Evolutionary conservation across 768 basidiomycete genomes (phyloP).

Genomic region (Mycena alexandri): DNA sequence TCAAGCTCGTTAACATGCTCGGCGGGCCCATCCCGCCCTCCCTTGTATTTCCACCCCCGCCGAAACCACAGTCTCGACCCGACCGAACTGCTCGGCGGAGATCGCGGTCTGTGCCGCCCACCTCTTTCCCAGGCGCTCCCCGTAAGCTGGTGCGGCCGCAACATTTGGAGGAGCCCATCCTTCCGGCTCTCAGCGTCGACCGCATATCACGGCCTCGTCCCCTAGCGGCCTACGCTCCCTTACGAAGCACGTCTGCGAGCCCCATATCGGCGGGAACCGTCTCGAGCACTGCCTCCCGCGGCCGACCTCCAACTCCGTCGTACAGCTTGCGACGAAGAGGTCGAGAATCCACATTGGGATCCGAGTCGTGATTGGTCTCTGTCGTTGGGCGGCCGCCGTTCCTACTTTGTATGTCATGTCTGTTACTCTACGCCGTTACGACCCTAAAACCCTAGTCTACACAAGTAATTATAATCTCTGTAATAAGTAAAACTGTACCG

Average conservation of each 20-base stretch:
- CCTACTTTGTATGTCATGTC: background rate
- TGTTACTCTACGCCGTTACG: background rate
- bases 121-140: background rate
- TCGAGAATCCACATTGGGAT: conserved; percentile 3
- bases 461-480: conserved; percentile 1
- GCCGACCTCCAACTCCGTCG: conserved; percentile 5
- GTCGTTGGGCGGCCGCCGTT: background rate
- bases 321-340: conserved; percentile 9
- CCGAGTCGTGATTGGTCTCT: background rate
- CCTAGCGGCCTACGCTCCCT: background rate
- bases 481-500: conserved; percentile 3
- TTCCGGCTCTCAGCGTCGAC: conserved; percentile 22
- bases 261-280: conserved; percentile 4
- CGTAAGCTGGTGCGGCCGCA: conserved; percentile 26
- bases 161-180: background rate
- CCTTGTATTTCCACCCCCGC: conserved; percentile 24
- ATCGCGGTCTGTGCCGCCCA: conserved; percentile 33
- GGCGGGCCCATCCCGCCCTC: conserved; percentile 29
- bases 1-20: conserved; percentile 33
- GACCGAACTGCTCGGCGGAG: conserved; percentile 19
- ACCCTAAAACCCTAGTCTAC: background rate
- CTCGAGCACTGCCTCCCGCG: conserved; percentile 10
- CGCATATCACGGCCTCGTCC: conserved; percentile 20
- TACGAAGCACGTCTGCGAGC: background rate
- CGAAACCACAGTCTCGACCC: background rate